A percentile compares a stretch with the other conserved stretches of the same genome.
phyloP scores from a whole-genome alignment of 2,329 filamentous ascomycete genomes.

The Thielaviopsis populi region DNA sequence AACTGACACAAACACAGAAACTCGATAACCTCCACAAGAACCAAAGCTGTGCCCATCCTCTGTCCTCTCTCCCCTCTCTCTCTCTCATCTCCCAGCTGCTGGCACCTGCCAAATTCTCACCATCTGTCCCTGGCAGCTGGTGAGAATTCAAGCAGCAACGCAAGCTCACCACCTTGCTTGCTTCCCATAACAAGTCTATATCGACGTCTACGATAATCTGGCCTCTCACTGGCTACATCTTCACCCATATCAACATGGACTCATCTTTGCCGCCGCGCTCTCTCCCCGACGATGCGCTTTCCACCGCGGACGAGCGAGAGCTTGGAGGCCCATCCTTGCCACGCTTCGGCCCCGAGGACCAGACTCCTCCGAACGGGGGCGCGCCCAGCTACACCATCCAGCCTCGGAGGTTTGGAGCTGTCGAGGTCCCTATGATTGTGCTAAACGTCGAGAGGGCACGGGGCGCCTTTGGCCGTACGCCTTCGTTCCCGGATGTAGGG shows the following conservation, averaged over 20 bases:
- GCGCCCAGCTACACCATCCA: slow-evolving; percentile 22
- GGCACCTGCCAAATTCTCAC: neutral
- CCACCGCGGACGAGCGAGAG: neutral
- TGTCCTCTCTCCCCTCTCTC: too few species aligned
- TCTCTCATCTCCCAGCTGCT: too few species aligned
- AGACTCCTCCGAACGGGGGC: neutral
- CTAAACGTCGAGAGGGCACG: slow-evolving; percentile 30
- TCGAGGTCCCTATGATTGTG: slow-evolving; percentile 31
- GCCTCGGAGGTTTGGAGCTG: slow-evolving; percentile 25
- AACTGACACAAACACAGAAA: too few species aligned
- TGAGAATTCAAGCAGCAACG: neutral
- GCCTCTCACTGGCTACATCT: neutral
- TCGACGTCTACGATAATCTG: neutral
- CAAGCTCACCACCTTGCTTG: neutral
- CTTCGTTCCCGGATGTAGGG: slow-evolving; percentile 28
- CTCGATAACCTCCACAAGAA: too few species aligned
- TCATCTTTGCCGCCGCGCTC: neutral
- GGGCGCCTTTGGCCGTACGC: slow-evolving; percentile 29
- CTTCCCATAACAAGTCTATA: neutral
- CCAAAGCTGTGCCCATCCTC: too few species aligned
- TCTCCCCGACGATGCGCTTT: neutral
- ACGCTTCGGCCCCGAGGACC: neutral
- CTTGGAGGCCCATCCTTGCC: neutral
- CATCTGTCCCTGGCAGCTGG: neutral
- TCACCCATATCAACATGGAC: neutral